phyloP scores from a whole-genome alignment of 148 eudicot species.

The Vaccinium myrtillus region DNA sequence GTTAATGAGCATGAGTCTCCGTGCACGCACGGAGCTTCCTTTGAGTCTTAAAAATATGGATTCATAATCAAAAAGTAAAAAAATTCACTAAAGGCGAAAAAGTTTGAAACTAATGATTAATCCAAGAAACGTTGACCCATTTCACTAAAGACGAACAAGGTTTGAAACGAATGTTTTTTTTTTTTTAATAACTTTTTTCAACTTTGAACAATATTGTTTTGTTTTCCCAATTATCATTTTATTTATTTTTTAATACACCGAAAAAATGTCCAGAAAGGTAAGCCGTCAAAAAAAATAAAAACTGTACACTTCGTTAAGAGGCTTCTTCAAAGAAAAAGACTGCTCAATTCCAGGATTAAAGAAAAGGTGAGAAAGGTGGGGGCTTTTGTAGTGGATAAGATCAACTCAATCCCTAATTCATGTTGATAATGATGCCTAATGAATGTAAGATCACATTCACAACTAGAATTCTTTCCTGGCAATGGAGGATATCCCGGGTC shows the following conservation, averaged over 20 bases:
- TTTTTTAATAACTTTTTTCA: background rate
- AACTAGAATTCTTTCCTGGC: background rate
- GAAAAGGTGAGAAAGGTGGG: background rate
- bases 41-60: too few relatives aligned
- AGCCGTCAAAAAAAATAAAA: background rate
- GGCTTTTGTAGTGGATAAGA: background rate
- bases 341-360: constrained; percentile 1
- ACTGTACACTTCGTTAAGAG: background rate
- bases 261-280: background rate
- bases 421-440: background rate
- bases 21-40: too few relatives aligned
- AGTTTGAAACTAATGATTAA: too few relatives aligned
- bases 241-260: background rate
- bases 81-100: too few relatives aligned
- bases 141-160: too few relatives aligned
- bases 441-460: background rate
- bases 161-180: too few relatives aligned
- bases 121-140: too few relatives aligned
- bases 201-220: background rate
- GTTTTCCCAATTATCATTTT: too few relatives aligned
- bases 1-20: too few relatives aligned
- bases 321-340: constrained; percentile 1
- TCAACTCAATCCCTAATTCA: background rate
- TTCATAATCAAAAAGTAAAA: too few relatives aligned
- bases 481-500: too few relatives aligned